phyloP scores from a whole-genome alignment of 2,329 filamentous ascomycete genomes.

The Verticillium zaregamsianum region DNA sequence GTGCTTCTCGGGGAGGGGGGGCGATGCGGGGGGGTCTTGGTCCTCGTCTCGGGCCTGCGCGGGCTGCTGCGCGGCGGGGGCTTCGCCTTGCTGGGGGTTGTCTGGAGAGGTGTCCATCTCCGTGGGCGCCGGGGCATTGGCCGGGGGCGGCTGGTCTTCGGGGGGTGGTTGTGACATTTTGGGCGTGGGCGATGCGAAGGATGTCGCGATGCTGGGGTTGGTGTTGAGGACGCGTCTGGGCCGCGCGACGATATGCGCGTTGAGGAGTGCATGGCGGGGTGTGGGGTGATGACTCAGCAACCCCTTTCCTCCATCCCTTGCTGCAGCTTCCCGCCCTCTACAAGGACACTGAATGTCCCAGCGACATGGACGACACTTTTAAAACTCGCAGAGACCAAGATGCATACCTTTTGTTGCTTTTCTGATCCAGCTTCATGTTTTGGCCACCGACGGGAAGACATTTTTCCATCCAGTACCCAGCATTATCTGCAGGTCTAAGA shows the following conservation, averaged over 20 bases:
- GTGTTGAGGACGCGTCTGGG: neutral
- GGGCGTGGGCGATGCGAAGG: neutral
- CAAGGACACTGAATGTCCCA: too few species aligned
- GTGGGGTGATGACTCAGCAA: neutral
- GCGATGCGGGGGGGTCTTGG: slow-evolving; percentile 22
- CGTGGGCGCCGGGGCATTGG: neutral
- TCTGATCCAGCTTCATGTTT: too few species aligned
- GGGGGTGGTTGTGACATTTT: neutral
- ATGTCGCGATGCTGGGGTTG: neutral
- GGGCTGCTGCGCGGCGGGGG: neutral
- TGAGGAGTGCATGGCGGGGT: neutral
- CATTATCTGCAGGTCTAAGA: too few species aligned
- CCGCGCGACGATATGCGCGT: neutral
- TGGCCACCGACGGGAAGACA: too few species aligned
- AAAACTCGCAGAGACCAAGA: too few species aligned
- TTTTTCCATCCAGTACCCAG: too few species aligned
- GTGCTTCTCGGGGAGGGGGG: slow-evolving; percentile 36
- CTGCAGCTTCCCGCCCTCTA: too few species aligned
- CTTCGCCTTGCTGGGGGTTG: neutral
- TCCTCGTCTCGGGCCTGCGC: neutral
- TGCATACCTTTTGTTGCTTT: too few species aligned
- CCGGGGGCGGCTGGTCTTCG: neutral
- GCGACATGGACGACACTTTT: too few species aligned
- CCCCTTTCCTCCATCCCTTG: neutral
- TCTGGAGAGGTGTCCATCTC: neutral